These are phyloP conservation scores for Pterothamnion heteromorphum DNA, from an alignment of 31 red algal genomes.

Conservation along the genomic window DNA sequence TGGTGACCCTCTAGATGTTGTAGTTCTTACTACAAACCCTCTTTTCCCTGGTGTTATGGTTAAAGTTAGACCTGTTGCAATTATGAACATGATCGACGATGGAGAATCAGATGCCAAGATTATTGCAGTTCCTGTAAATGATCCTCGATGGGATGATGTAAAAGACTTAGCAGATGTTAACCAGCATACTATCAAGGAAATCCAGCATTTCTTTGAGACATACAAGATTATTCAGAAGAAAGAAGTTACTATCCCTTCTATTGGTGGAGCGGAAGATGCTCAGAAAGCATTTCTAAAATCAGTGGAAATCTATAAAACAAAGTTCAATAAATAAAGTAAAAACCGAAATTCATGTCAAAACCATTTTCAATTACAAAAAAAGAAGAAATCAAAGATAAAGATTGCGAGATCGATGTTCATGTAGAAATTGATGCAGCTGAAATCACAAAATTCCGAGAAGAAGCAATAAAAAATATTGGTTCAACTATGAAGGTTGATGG, in stretches of 20 bases:
- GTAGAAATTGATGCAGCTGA: no score
- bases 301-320: no score
- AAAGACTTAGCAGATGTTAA: background rate
- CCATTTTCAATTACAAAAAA: no score
- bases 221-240: constrained; percentile 28
- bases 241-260: background rate
- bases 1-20: constrained; percentile 22
- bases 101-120: constrained; percentile 37
- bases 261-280: no score
- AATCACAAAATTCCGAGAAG: no score
- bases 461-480: no score
- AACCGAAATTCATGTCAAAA: no score
- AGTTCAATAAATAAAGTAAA: no score
- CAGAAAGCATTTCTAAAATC: no score
- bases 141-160: background rate
- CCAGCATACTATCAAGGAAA: background rate
- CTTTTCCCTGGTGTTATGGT: background rate
- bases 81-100: constrained; percentile 30
- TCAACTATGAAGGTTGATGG: no score
- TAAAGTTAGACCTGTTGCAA: background rate
- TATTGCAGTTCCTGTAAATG: constrained; percentile 7
- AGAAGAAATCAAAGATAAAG: no score
- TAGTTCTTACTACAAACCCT: constrained; percentile 7
- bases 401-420: no score
- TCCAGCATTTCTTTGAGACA: background rate